A percentile compares a stretch with the other conserved stretches of the same genome.
These are phyloP conservation scores for Serendipita sp. DNA, from an alignment of 768 basidiomycete genomes.

Conservation along the genomic window DNA sequence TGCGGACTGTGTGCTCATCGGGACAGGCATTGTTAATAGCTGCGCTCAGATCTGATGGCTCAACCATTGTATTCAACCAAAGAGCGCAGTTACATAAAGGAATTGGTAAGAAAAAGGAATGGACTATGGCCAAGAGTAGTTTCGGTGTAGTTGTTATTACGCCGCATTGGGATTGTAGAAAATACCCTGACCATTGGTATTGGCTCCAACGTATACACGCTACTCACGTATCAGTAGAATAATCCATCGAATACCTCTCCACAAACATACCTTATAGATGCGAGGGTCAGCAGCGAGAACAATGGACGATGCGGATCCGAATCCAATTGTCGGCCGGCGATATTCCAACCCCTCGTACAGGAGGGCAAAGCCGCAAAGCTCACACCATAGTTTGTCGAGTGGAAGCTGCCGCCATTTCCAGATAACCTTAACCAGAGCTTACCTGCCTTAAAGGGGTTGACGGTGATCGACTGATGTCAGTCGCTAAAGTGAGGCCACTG, in stretches of 20 bases:
- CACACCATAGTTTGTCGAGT: constrained; percentile 35
- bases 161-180: neutral
- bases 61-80: too few species aligned
- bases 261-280: neutral
- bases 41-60: too few species aligned
- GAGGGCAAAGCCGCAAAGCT: constrained; percentile 31
- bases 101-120: too few species aligned
- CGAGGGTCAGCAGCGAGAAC: too few species aligned
- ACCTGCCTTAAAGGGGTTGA: constrained; percentile 35
- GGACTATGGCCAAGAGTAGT: too few species aligned
- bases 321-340: constrained; percentile 27
- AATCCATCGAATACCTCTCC: neutral
- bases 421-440: constrained; percentile 41
- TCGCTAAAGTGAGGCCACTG: constrained; percentile 26
- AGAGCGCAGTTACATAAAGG: too few species aligned
- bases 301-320: too few species aligned
- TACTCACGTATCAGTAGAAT: neutral
- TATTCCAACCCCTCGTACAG: constrained; percentile 36
- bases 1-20: too few species aligned
- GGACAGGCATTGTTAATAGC: too few species aligned
- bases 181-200: neutral
- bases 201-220: neutral
- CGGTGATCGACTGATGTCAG: constrained; percentile 27
- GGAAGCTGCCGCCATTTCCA: constrained; percentile 36
- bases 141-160: neutral